phyloP scores from a whole-genome alignment of 2,329 filamentous ascomycete genomes.

The Trichoderma sp. region DNA sequence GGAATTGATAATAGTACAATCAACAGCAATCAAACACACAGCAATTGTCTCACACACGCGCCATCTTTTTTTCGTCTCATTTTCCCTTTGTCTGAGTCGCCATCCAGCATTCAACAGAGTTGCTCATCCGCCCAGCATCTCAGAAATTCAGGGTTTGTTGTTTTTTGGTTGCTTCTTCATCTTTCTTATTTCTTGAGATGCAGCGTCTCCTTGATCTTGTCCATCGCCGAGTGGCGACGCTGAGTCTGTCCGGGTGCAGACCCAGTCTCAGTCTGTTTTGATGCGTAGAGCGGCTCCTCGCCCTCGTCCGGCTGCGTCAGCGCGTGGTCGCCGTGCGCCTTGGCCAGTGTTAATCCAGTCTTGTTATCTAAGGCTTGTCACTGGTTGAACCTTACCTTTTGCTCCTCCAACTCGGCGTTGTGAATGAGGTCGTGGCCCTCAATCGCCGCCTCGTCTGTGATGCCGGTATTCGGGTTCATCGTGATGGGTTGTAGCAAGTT shows the following conservation, averaged over 20 bases:
- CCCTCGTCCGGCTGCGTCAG: constrained; percentile 27
- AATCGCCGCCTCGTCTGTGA: constrained; percentile 39
- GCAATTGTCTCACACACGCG: constrained; percentile 1
- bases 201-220: constrained; percentile 28
- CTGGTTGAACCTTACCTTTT: constrained; percentile 28
- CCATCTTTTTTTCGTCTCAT: not conserved
- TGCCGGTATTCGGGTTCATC: constrained; percentile 29
- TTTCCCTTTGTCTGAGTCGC: constrained; percentile 3
- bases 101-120: not conserved
- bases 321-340: constrained; percentile 26
- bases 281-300: constrained; percentile 5
- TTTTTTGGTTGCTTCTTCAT: not conserved
- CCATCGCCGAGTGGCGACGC: constrained; percentile 23
- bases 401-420: constrained; percentile 41
- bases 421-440: constrained; percentile 43
- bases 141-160: not conserved
- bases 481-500: not conserved
- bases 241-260: not conserved
- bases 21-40: not conserved
- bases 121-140: constrained; percentile 3
- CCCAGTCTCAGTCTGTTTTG: constrained; percentile 7
- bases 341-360: not conserved
- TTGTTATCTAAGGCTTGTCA: too few relatives aligned
- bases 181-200: constrained; percentile 25
- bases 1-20: not conserved